These are phyloP conservation scores for Discostella stelligeroides DNA, from an alignment of 108 stramenopile species.

Conservation along the genomic window DNA sequence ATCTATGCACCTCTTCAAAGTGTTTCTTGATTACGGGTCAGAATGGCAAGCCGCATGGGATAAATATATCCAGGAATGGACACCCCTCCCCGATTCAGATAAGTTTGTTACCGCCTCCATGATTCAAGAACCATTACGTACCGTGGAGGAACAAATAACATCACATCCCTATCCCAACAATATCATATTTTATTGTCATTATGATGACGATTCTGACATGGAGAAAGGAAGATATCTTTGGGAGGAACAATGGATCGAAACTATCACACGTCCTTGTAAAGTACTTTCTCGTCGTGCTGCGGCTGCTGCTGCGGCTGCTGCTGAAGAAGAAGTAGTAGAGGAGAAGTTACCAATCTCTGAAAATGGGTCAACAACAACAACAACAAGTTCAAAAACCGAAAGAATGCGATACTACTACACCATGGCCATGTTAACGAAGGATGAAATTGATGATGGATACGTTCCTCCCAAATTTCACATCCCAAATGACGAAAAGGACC, in stretches of 20 bases:
- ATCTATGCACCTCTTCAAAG: conserved; percentile 6
- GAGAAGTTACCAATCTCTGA: not conserved
- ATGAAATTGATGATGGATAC: conserved; percentile 39
- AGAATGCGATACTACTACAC: conserved; percentile 45
- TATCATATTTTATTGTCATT: conserved; percentile 61
- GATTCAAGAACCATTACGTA: conserved; percentile 53
- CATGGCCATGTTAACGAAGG: conserved; percentile 52
- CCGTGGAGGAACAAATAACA: conserved; percentile 64
- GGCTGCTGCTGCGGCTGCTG: not conserved
- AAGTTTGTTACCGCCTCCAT: conserved; percentile 37
- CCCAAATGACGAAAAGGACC: not conserved
- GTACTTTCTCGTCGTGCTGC: conserved; percentile 20
- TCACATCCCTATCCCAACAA: conserved; percentile 67
- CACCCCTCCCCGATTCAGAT: conserved; percentile 41
- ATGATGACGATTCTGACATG: conserved; percentile 36
- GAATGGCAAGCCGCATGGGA: conserved; percentile 85
- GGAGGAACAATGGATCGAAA: conserved; percentile 18
- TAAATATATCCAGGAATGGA: conserved; percentile 54
- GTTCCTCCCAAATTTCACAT: conserved; percentile 15
- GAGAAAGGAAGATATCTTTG: conserved; percentile 34
- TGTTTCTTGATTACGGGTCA: conserved; percentile 78
- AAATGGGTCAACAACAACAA: no score
- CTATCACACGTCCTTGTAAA: conserved; percentile 38
- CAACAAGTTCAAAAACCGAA: no score
- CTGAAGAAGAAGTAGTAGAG: not conserved